Evolutionary conservation across 2,329 filamentous ascomycete genomes (phyloP), one percentile per base, ranked within the genome.

Genomic region (Aspergillus brunneoviolaceus): DNA sequence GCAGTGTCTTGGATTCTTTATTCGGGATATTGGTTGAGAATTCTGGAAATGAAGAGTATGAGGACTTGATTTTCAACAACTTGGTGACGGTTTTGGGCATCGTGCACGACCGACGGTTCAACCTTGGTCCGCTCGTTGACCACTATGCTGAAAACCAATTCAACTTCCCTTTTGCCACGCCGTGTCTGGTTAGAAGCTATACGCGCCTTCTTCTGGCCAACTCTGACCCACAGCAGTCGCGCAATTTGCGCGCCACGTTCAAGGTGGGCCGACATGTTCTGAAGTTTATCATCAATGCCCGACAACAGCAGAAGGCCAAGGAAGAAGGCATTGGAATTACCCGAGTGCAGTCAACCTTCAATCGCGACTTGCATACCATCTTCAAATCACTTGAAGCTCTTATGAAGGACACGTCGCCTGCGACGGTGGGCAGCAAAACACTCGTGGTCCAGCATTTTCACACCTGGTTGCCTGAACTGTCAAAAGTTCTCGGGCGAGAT

Each of bases 391-490:
- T 99, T 25, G 92, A 98, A 76, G 83, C 85, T 16, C 85, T 99
- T 77, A 97, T 99, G 91, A 87, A 88, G 61, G 96, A 92, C 73
- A 83, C 87, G 1, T 90, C 92, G 2, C 90, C 95, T 0, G 88
- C 93, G 19, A 80, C 98, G 25, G 90, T 98, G 14, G 95, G 95
- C 35, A 98, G 91, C 64, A 96, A 99, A 77, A 98, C 95, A 0
- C 81, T 99, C 53, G 88, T 96, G 2, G 92, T 98, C 12, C 95
- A 99, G 75, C 92, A 98, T 74, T 96, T 98, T 74, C 94, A 98
- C 72, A 90, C 91, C 0, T 99, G 95, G 95, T 81, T 99, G n/a
- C 94, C 95, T 0, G 94, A 98, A 72, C 85, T 99, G 10, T 83
- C 86, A 0, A 87, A 88, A 1, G 82, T 95, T 42, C 83, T 98